Conservation (phyloP, 2,329 filamentous ascomycete genomes). For the Colletotrichum incanum region DNA sequence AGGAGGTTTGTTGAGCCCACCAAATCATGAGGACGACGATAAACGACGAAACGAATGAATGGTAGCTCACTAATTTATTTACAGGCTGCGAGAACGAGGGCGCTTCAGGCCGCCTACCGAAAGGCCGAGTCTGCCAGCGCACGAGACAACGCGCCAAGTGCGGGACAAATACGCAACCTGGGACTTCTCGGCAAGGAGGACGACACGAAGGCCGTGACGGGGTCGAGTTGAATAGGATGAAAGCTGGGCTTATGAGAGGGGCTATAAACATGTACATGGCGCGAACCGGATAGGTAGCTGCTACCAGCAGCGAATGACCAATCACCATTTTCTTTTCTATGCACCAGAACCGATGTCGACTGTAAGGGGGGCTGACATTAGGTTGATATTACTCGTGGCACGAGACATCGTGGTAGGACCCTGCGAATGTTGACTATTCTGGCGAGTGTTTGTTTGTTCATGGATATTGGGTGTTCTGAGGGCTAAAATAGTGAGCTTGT, state of each 20-base stretch:
- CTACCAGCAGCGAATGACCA: constrained; percentile 35
- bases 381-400: too few relatives aligned
- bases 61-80: constrained; percentile 27
- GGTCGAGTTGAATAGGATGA: constrained; percentile 47
- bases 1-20: constrained; percentile 81
- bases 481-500: not conserved
- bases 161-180: constrained; percentile 89
- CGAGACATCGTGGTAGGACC: not conserved
- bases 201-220: constrained; percentile 76
- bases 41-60: not conserved
- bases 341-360: not conserved
- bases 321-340: constrained; percentile 26
- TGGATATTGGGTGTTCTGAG: not conserved
- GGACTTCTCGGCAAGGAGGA: constrained; percentile 89
- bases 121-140: constrained; percentile 82
- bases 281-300: constrained; percentile 20
- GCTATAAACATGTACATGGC: constrained; percentile 31
- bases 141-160: constrained; percentile 85
- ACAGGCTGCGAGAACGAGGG: constrained; percentile 83
- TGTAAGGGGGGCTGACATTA: not conserved
- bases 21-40: not conserved
- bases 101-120: constrained; percentile 88
- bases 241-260: constrained; percentile 45
- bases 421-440: not conserved
- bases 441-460: not conserved